A percentile compares a stretch with the other conserved stretches of the same genome.
Conservation (phyloP, 352 stramenopile species). For the Globisporangium canariense region DNA sequence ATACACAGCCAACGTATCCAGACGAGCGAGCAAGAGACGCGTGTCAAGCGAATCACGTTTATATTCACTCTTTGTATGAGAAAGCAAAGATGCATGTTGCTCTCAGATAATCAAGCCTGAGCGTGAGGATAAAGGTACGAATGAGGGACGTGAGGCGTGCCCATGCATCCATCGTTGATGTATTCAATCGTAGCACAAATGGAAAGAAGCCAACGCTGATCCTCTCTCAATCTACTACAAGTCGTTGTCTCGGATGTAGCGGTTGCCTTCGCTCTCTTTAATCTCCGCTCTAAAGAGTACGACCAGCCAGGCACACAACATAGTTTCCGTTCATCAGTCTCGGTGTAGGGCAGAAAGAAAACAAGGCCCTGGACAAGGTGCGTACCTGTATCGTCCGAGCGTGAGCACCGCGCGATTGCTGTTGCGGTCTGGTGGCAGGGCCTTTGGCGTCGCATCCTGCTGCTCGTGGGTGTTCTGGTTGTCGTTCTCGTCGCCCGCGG, state of each 20-base stretch:
- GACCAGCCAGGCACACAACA: neutral
- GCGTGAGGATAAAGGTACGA: too few relatives aligned
- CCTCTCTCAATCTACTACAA: conserved; percentile 28
- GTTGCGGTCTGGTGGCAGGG: conserved; percentile 46
- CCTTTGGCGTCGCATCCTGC: conserved; percentile 20
- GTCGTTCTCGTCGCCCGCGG: conserved; percentile 23
- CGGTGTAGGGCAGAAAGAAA: neutral
- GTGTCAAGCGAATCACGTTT: neutral
- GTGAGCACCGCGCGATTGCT: conserved; percentile 71
- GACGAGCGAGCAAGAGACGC: neutral
- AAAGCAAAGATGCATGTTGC: too few relatives aligned
- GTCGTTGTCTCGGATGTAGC: conserved; percentile 86
- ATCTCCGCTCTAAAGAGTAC: conserved; percentile 66
- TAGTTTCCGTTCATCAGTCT: neutral
- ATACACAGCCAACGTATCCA: neutral
- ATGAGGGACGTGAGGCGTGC: too few relatives aligned
- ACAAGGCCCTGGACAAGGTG: neutral
- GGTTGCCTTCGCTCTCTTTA: conserved; percentile 87
- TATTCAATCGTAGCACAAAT: neutral
- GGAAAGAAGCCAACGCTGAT: neutral
- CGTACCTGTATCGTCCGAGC: conserved; percentile 79
- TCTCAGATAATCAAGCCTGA: too few relatives aligned
- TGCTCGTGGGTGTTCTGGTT: conserved; percentile 33
- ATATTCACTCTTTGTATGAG: neutral
- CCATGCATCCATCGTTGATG: neutral